Evolutionary conservation across 1,284 basidiomycete genomes (phyloP).

Genomic region (Trichosporon faecale): DNA sequence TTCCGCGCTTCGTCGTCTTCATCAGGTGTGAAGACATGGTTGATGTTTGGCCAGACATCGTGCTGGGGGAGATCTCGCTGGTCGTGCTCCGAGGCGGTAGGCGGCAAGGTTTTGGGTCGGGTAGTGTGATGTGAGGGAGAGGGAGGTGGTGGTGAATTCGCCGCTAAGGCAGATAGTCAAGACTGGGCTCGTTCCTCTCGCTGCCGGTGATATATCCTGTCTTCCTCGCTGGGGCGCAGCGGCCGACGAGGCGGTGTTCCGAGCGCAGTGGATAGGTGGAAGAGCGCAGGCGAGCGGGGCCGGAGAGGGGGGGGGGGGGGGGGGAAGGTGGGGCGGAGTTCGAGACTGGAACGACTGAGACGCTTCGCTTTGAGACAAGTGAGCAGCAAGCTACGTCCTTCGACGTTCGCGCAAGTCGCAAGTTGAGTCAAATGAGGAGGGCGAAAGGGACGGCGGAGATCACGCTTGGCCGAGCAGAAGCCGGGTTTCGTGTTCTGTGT

Average conservation of each 20-base stretch:
- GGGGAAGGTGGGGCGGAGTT: background rate
- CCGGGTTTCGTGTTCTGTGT: background rate
- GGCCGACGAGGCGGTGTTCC: background rate
- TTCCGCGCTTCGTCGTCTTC: slow-evolving; percentile 91
- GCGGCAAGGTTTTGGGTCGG: background rate
- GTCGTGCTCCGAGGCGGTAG: background rate
- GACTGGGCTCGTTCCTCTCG: background rate
- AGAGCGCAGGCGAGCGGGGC: background rate
- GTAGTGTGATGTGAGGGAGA: background rate
- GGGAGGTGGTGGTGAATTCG: background rate
- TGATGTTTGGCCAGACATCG: slow-evolving; percentile 31
- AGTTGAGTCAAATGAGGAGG: background rate
- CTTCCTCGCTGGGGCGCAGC: slow-evolving; percentile 1
- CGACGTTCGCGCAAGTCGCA: background rate
- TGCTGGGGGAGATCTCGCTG: background rate
- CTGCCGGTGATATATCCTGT: background rate
- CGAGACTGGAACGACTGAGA: background rate
- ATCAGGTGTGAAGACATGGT: slow-evolving; percentile 74
- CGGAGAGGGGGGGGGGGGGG: background rate
- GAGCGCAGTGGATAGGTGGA: background rate
- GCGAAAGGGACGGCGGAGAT: background rate
- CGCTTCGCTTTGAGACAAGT: background rate
- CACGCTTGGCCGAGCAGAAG: background rate
- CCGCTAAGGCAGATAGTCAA: background rate
- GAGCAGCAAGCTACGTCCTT: background rate